Percentiles rank a stretch among this genome's conserved stretches.
Evolutionary conservation across 176 grass and related monocot genomes (phyloP).

Genomic region (Alopecurus myosuroides): DNA sequence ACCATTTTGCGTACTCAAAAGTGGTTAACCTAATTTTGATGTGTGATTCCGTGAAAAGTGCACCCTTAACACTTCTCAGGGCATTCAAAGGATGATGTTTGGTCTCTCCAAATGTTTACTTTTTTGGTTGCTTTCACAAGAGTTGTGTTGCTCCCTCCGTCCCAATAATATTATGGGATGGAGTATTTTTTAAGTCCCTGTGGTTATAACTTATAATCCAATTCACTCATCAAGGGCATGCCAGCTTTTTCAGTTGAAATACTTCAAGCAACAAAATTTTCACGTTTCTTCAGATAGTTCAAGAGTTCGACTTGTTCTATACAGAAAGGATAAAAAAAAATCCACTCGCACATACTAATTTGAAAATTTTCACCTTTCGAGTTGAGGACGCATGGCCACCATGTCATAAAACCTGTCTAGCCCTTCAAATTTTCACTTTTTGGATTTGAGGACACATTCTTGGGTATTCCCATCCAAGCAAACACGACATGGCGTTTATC

Average conservation of each 20-base stretch:
- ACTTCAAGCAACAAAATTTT: neutral
- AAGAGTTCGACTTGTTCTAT: no score
- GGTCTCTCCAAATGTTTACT: neutral
- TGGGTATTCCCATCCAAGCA: no score
- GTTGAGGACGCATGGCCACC: no score
- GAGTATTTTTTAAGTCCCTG: neutral
- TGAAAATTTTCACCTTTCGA: no score
- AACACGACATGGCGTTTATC: no score
- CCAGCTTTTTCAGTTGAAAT: neutral
- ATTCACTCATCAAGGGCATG: neutral
- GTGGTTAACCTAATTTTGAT: constrained; percentile 31
- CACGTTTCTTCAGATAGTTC: neutral
- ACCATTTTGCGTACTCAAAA: constrained; percentile 13
- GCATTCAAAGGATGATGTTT: neutral
- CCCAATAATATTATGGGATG: no score
- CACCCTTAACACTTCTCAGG: constrained; percentile 4
- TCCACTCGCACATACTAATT: no score
- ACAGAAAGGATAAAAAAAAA: no score
- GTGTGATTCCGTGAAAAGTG: constrained; percentile 29
- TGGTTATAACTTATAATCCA: neutral
- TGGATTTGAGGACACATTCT: no score
- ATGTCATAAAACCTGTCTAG: no score
- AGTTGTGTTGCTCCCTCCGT: no score
- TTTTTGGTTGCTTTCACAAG: neutral
- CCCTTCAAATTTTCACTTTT: no score